Evolutionary conservation across 2,329 filamentous ascomycete genomes (phyloP).

Genomic region (Sporothrix protearum): DNA sequence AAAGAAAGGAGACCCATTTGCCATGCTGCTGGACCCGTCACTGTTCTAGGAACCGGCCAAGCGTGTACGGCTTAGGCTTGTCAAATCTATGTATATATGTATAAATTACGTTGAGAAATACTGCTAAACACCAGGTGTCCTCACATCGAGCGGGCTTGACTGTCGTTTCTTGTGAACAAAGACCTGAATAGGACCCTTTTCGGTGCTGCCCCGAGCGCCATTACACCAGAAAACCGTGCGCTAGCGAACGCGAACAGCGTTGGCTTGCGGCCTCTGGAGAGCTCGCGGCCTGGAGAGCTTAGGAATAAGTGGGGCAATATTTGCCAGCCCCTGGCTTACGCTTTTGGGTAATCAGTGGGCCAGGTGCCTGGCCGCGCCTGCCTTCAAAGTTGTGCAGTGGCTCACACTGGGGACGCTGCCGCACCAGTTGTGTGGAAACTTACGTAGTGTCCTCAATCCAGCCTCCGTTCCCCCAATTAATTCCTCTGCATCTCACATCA

Average conservation of each 20-base stretch:
- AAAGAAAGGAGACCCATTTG: not conserved
- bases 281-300: not conserved
- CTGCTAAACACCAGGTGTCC: too few relatives aligned
- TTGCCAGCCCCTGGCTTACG: conserved; percentile 20
- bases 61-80: not conserved
- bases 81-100: not conserved
- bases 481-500: not conserved
- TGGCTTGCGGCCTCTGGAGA: too few relatives aligned
- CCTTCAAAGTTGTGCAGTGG: too few relatives aligned
- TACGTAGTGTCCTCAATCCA: conserved; percentile 16
- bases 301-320: conserved; percentile 15
- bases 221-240: not conserved
- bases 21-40: not conserved
- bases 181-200: not conserved
- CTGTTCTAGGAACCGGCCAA: not conserved
- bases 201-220: not conserved
- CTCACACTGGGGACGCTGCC: not conserved
- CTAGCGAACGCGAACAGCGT: not conserved
- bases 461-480: not conserved
- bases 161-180: not conserved
- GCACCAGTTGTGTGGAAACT: conserved; percentile 1
- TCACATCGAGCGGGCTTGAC: not conserved
- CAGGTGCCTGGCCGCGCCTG: conserved; percentile 10
- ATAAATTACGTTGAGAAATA: too few relatives aligned
- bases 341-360: conserved; percentile 9